Base-by-base conservation (phyloP, 805 yeast genomes). In the Wickerhamomyces chaumierensis region DNA sequence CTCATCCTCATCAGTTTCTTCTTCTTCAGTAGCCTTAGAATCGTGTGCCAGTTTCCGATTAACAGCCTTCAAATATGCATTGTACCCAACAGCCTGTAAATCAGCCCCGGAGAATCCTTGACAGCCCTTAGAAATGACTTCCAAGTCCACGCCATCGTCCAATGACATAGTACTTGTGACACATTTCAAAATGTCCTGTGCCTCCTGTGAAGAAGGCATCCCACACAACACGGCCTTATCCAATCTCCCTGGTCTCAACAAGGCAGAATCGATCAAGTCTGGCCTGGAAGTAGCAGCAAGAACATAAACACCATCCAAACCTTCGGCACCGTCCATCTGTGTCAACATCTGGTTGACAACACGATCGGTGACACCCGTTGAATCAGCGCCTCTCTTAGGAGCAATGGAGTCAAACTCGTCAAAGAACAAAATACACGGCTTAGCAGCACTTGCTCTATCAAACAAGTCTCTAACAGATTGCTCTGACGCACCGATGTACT, bases 261-360 rank as follows among this genome's bases (percentile, higher is more conserved):
- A 64, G 0, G 98, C 98, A 1, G 95, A 72, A 54, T 92, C 98
- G 34, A 92, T 86, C 19, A 82, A 81, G 35, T 86, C 87, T 0
- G 99, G 99, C 51, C 95, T 69, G 56, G 92, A 92, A 0, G 99
- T 92, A 11, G 98, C 98, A 2, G 96, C 98, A 23, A 92, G 81
- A 11, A 92, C 80, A 2, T 87, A 84, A 5, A 92, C 98, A 3
- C 95, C 96, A 37, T 81, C 83, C 48, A 92, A 63, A 43, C 87
- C 94, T 58, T 92, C 99, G 15, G 92, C 90, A 53, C 99, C 99
- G 56, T 92, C 99, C 49, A 92, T 83, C 58, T 92, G 98, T 53
- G 88, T 92, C 49, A 92, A 68, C 48, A 92, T 92, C 38, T 63
- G 0, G 97, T 82, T 2, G 96, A 90, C 42, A 92, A 63, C 1